phyloP scores from a whole-genome alignment of 768 basidiomycete species.

The Leucosporidium scottii region DNA sequence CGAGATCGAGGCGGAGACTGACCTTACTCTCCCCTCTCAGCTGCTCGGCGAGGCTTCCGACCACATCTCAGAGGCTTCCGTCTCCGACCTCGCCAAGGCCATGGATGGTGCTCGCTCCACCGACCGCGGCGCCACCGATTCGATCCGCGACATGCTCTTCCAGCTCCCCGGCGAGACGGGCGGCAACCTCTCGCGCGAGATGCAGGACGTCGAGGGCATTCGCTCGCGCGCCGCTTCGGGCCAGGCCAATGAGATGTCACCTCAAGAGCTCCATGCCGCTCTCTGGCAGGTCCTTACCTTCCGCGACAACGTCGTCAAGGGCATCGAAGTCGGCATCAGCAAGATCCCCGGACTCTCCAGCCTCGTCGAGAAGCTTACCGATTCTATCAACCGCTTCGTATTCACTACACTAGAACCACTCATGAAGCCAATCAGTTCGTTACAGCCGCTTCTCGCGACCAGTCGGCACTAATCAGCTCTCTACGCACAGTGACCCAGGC shows the following conservation, averaged over 20 bases:
- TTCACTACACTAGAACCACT: conserved; percentile 80
- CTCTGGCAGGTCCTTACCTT: conserved; percentile 82
- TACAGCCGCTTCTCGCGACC: not conserved
- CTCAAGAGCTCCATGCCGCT: conserved; percentile 74
- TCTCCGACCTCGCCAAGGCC: conserved; percentile 74
- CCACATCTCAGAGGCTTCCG: conserved; percentile 61
- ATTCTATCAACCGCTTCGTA: conserved; percentile 66
- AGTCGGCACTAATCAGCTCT: too few species aligned
- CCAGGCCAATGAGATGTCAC: conserved; percentile 69
- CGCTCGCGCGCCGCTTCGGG: conserved; percentile 56
- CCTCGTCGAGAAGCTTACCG: conserved; percentile 70
- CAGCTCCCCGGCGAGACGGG: conserved; percentile 56
- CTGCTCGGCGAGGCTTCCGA: conserved; percentile 50
- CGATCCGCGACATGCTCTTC: conserved; percentile 57
- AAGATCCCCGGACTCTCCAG: conserved; percentile 72
- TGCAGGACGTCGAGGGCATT: conserved; percentile 59
- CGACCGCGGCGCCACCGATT: conserved; percentile 44
- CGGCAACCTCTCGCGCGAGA: conserved; percentile 29
- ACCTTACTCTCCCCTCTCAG: conserved; percentile 8
- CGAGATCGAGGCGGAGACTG: not conserved
- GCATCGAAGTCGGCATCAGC: conserved; percentile 69
- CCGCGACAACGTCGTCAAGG: conserved; percentile 70
- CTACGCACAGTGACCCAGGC: conserved; percentile 58
- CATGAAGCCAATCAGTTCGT: conserved; percentile 52
- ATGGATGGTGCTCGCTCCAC: conserved; percentile 51